Conservation (phyloP, 2,329 filamentous ascomycete species). For the Botrytis galanthina region DNA sequence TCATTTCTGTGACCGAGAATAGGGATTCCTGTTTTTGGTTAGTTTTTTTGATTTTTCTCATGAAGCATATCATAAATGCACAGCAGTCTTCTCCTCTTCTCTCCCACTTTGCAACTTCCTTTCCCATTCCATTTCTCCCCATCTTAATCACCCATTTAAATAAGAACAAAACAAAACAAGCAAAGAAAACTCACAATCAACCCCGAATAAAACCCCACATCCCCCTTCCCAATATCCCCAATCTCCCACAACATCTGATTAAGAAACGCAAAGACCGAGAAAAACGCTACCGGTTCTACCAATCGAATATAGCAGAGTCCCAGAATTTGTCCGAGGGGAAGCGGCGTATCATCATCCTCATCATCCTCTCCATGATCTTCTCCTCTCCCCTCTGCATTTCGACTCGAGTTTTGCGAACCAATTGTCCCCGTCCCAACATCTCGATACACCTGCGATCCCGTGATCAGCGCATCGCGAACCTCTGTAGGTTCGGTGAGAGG, state of each 20-base stretch:
- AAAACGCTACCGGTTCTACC: slow-evolving; percentile 78
- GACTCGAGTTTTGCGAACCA: too few relatives aligned
- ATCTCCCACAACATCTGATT: slow-evolving; percentile 72
- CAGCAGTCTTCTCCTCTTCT: neutral
- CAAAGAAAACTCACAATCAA: slow-evolving; percentile 51
- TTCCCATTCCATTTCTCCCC: neutral
- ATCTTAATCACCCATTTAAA: neutral
- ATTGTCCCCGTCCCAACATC: neutral
- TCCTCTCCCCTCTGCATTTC: neutral
- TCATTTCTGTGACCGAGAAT: slow-evolving; percentile 73
- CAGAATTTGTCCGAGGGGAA: slow-evolving; percentile 65
- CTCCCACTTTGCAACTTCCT: too few relatives aligned
- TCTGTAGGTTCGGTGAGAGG: neutral
- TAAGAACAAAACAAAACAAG: neutral
- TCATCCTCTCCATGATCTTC: neutral
- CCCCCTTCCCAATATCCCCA: slow-evolving; percentile 57
- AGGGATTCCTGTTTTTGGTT: slow-evolving; percentile 51
- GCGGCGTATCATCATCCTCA: slow-evolving; percentile 44
- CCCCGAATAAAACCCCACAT: slow-evolving; percentile 77
- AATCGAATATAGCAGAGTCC: slow-evolving; percentile 71
- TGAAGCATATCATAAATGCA: neutral
- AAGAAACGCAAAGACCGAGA: slow-evolving; percentile 78
- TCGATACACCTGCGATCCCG: neutral
- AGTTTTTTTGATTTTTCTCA: neutral
- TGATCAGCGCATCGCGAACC: neutral